Base-by-base conservation (phyloP, 768 basidiomycete genomes). In the Pisolithus sp. region DNA sequence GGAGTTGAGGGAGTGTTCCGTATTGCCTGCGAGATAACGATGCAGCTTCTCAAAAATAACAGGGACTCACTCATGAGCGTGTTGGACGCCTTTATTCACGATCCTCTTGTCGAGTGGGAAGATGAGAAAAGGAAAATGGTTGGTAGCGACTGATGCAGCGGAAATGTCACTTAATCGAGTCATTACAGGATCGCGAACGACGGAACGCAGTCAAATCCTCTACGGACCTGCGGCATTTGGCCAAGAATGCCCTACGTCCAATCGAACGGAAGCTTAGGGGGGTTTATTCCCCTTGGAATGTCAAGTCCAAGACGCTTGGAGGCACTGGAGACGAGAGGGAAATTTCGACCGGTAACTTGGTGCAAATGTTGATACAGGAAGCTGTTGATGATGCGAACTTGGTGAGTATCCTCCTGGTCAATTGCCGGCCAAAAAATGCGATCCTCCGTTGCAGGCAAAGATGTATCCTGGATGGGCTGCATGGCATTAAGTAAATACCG, bases 61-160 rank as follows among this genome's bases (percentile, higher is more conserved):
- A 89, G 85, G 67, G 93, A 98, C 64, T 86, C 85, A 39, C 73
- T 99, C 50, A 93, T 93, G 86, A 94, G 85, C 64, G 91, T 98
- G 0, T 78, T 99, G 37, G 95, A 97, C 62, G 91, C 96, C 1
- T 98, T 98, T 66, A 82, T 94, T 28, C 95, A 98, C 59, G 96
- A 99, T 66, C 96, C 96, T 1, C 77, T 99, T 3, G 86, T 94
- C 30, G 95, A 98, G 67, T 98, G 93, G 91, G 87, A 91, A 54
- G 85, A 91, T 40, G 83, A 89, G 64, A 83, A 82, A 55, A 78
- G 83, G 13, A 85, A 80, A 61, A 69, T 81, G 64, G 81, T 84
- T 54, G 23, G 74, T 55, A 8, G 12, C 13, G 13, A 17, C 21
- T 39, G 21, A 26, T 41, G 28, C 23, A 48, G 50, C 55, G 15